Base-by-base conservation (phyloP, 1,284 basidiomycete genomes). In the Pulveroboletus ridleyi region DNA sequence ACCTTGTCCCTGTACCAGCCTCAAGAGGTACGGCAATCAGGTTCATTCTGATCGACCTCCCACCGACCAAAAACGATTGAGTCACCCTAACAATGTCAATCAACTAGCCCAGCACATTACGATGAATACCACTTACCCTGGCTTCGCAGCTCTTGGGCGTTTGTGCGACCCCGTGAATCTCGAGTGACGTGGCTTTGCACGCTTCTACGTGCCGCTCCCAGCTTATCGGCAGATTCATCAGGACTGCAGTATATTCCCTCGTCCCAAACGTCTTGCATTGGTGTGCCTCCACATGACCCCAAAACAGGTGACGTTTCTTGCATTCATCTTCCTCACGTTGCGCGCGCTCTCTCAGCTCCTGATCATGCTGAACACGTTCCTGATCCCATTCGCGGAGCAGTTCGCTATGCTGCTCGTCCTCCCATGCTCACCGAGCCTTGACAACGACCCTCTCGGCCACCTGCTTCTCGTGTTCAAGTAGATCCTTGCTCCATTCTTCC, bases 241-340 rank as follows among this genome's bases (percentile, higher is more conserved):
- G 68, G 6, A 64, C 56, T 0, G 74, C 74, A 15, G 67, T 66
- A 15, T 77, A 74, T 58, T 76, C 72, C 52, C 71, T 64, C 14
- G 74, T 74, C 5, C 61, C 73, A 14, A 71, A 76, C 4, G 70
- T 74, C 49, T 56, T 72, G 67, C 75, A 75, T 22, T 62, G 62
- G 39, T 76, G 74, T 2, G 56, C 53, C 55, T 75, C 75, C 17
- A 68, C 58, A 3, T 29, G 62, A 15, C 44, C 64, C 73, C 74
- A 74, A 50, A 64, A 73, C 61, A 74, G 46, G 39, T 58, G 22
- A 13, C 68, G 64, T 9, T 44, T 59, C n/a, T 23, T 44, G 13
- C 69, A 74, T 47, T 71, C 69, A 4, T 76, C 70, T 49, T 73
- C 71, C 57, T 74, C 75, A n/a, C 29, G 72, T 17, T 44, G 55